A percentile compares a stretch with the other conserved stretches of the same genome.
Conservation (phyloP, 345 rosid genomes). For the Eucalyptus melliodora region DNA sequence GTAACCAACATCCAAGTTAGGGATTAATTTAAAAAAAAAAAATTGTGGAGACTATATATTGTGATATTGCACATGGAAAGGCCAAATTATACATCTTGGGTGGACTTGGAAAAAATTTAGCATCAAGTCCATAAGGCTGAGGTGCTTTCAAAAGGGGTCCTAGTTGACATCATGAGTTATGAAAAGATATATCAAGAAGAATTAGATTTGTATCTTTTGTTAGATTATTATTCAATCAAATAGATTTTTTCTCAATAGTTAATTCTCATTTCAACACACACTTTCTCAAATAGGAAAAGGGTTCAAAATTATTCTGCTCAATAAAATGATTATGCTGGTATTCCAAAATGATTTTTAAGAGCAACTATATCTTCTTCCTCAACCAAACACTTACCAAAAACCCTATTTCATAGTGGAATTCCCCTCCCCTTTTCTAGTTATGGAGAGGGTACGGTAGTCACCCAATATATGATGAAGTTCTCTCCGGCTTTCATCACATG, state of each 20-base stretch:
- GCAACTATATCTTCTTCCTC: not conserved
- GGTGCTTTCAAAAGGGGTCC: not conserved
- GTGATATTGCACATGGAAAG: not conserved
- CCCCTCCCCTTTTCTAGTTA: not conserved
- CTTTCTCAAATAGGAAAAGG: not conserved
- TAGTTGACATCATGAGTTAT: not conserved
- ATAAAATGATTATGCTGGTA: not conserved
- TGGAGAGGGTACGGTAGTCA: not conserved
- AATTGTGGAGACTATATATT: not conserved
- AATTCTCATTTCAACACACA: not conserved
- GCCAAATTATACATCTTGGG: not conserved
- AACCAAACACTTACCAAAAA: not conserved
- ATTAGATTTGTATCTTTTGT: not conserved
- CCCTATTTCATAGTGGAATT: not conserved
- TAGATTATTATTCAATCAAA: not conserved
- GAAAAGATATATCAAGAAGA: not conserved
- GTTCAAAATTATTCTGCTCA: not conserved
- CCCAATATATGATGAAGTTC: not conserved
- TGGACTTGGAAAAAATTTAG: not conserved
- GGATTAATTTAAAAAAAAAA: not conserved
- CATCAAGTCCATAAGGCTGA: not conserved
- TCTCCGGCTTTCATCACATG: not conserved
- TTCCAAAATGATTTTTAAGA: not conserved
- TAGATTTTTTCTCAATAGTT: not conserved
- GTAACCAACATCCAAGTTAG: not conserved